Conservation (phyloP, 306 rosid genomes). For the Cucumis cinereus region DNA sequence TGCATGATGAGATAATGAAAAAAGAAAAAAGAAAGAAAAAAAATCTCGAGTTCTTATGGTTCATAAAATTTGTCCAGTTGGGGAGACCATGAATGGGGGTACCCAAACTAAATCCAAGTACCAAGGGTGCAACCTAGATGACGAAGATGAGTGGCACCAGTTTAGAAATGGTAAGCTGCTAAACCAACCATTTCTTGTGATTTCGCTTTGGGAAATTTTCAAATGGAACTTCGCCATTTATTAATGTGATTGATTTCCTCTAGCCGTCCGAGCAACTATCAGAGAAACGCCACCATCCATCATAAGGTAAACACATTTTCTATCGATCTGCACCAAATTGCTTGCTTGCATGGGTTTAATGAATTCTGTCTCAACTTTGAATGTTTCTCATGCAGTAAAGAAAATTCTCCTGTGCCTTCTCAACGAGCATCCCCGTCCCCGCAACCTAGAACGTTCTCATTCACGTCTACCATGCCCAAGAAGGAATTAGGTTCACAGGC, state of each 20-base stretch:
- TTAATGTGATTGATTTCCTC: slow-evolving; percentile 16
- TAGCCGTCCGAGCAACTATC: slow-evolving; percentile 85
- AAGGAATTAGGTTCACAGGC: slow-evolving; percentile 48
- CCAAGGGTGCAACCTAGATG: slow-evolving; percentile 70
- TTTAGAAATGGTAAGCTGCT: slow-evolving; percentile 55
- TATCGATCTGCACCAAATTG: background rate
- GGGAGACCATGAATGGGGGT: slow-evolving; percentile 70
- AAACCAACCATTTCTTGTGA: background rate
- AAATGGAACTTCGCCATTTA: slow-evolving; percentile 5
- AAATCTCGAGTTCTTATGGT: slow-evolving; percentile 10
- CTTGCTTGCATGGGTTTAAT: background rate
- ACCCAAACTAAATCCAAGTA: slow-evolving; percentile 48
- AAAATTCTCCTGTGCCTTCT: slow-evolving; percentile 56
- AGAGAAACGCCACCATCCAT: slow-evolving; percentile 67
- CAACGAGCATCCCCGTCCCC: slow-evolving; percentile 33
- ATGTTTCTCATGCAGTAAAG: slow-evolving; percentile 43
- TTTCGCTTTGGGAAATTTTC: slow-evolving; percentile 9
- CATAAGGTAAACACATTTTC: slow-evolving; percentile 35
- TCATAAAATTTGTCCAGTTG: slow-evolving; percentile 42
- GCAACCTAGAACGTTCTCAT: slow-evolving; percentile 51
- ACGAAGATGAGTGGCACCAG: slow-evolving; percentile 81
- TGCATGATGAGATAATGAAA: background rate
- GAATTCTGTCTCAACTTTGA: background rate
- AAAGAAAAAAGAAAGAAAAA: too few relatives aligned
- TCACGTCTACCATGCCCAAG: slow-evolving; percentile 65